A percentile compares a stretch with the other conserved stretches of the same genome.
Evolutionary conservation across 2,329 filamentous ascomycete species (phyloP).

Genomic region (Diaporthe aspalathi): DNA sequence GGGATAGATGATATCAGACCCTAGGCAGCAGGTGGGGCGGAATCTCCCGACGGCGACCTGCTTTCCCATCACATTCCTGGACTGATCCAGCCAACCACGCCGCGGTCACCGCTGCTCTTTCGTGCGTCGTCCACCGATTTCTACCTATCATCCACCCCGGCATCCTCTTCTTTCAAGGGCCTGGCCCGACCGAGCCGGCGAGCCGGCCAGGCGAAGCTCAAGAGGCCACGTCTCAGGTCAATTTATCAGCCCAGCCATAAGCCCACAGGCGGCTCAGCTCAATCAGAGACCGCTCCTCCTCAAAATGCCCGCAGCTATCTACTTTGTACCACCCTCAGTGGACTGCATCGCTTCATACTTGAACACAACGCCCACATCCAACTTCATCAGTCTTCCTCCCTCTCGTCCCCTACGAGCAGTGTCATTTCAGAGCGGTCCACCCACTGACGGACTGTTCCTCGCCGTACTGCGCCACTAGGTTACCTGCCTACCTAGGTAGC

Average conservation of each 20-base stretch:
- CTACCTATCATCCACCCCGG: background rate
- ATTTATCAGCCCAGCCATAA: background rate
- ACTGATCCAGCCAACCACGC: background rate
- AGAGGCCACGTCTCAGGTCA: constrained; percentile 17
- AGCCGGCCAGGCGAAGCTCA: background rate
- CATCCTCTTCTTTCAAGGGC: background rate
- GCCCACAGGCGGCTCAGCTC: background rate
- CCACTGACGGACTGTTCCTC: background rate
- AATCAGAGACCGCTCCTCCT: background rate
- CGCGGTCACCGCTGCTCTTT: constrained; percentile 5
- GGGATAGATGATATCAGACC: constrained; percentile 1
- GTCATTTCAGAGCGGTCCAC: background rate
- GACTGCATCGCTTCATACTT: background rate
- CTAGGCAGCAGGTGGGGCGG: background rate
- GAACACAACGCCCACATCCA: background rate
- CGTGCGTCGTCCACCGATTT: constrained; percentile 15
- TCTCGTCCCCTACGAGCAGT: background rate
- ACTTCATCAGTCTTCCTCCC: background rate
- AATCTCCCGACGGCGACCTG: background rate
- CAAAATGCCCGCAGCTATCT: background rate
- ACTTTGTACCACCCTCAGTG: background rate
- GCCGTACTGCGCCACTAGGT: background rate
- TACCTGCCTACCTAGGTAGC: background rate
- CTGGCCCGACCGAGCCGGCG: background rate
- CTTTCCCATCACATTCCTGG: background rate